Base-by-base conservation (phyloP, 768 basidiomycete species). In the Suillus tomentosus region DNA sequence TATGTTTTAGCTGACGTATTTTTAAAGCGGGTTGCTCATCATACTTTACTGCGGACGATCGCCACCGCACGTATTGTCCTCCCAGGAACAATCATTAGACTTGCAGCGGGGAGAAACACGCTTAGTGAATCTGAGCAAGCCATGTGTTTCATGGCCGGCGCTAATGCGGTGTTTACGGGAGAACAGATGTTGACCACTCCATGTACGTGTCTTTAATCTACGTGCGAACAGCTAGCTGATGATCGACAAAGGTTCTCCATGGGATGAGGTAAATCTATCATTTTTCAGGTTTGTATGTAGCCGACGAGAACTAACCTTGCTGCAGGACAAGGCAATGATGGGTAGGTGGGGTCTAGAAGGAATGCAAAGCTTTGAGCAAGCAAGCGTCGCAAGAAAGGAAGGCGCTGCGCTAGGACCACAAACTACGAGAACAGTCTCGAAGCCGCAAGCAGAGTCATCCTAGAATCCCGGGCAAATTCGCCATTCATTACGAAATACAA, bases 141-240 rank as follows among this genome's bases (percentile, higher is more conserved):
- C 8, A 95, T 99, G 91, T 95, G 94, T 73, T 99, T 99, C 79
- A 91, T 99, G 92, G 95, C 96, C 1, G 96, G 96, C 27, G 96
- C 96, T 24, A 99, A 99, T 72, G 96, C 96, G 24, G 90, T 99
- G 65, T 99, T 99, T 76, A 99, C 96, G n/a, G 96, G 96, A 50
- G 96, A 98, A 73, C 84, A 89, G 69, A 99, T 99, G 96, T 77
- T 99, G 68, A 99, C 96, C 14, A 99, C 96, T 15, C 95, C 96
- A 54, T 97, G 95, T 91, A 71, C 79, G 92, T 82, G 39, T 36
- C 59, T 64, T 54, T 50, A 55, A 14, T 61, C 5, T 61, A 17
- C 63, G 58, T 34, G 19, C 17, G 15, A 48, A 17, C 51, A 56
- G 50, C 54, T 13, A 63, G n/a, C 56, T 67, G 15, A 71, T 45